Base-by-base conservation (phyloP, 176 grass and related monocot genomes). In the Carex scoparia region DNA sequence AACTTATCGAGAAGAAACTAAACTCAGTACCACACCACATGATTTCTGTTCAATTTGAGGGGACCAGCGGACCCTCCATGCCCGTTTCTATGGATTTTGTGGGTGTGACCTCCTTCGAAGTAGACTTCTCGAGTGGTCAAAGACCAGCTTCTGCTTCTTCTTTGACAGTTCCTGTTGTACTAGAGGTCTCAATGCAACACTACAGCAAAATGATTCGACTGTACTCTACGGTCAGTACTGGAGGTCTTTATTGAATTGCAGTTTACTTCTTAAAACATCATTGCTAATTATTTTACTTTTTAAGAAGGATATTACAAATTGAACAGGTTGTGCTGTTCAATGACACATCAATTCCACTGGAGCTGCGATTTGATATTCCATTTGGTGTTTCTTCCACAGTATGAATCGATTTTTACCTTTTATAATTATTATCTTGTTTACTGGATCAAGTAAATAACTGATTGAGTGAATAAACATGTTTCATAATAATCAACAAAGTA, bases 51-150 rank as follows among this genome's bases (percentile, higher is more conserved):
- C 89, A 98, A 81, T 98, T 98, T 90, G 91, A 98, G 7, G 93
- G 92, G 87, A 98, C 92, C 56, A 91, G 86, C 31, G 86, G 82
- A 32, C 87, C 89, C 56, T 98, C 95, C 61, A 90, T 87, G 62
- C 93, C 91, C 79, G 92, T 98, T 84, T 98, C 95, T 65, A 98
- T 98, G 93, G 95, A 98, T 80, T 85, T 98, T 90, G 95, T 98
- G 79, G 92, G 95, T 38, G 82, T 94, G 81, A 89, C 87, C 86
- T 98, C 87, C 83, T 94, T 98, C 83, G 92, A 98, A 86, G 93
- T 93, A 73, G 92, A 94, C 82, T 98, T 98, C 83, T 98, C 92
- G 74, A 86, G 86, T 82, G 90, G 83, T 88, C 94, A 93, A 76
- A 86, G 88, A 35, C 62, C 90, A 54, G 64, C 83, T 90, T 35